phyloP scores from a whole-genome alignment of 2,329 filamentous ascomycete genomes.

The Anisogramma anomala region DNA sequence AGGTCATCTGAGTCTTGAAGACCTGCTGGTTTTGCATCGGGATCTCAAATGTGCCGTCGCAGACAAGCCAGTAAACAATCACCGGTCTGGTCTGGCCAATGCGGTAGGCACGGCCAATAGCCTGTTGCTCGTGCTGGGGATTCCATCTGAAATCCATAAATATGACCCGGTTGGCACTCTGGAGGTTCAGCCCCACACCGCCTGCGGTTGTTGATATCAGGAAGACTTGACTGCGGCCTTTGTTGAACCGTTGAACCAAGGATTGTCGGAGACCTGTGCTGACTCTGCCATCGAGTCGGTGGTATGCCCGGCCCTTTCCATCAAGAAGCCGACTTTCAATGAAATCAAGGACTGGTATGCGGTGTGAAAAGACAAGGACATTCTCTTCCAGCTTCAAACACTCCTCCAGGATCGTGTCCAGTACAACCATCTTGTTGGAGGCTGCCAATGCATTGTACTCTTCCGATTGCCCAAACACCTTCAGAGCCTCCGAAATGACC shows the following conservation, averaged over 20 bases:
- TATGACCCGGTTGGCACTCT: conserved; percentile 72
- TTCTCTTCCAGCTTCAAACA: conserved; percentile 55
- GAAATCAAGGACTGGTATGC: conserved; percentile 57
- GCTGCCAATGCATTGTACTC: conserved; percentile 32
- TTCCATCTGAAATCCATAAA: conserved; percentile 79
- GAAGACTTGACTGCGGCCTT: conserved; percentile 45
- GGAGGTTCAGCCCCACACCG: conserved; percentile 73
- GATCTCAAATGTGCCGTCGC: conserved; percentile 70
- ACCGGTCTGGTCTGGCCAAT: conserved; percentile 72
- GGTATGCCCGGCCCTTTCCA: conserved; percentile 32
- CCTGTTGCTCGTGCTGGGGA: conserved; percentile 73
- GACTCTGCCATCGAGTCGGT: conserved; percentile 58
- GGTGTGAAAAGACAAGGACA: conserved; percentile 70
- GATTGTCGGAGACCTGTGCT: conserved; percentile 45
- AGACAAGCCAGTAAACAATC: conserved; percentile 71
- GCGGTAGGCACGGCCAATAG: conserved; percentile 74
- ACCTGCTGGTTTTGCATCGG: conserved; percentile 60
- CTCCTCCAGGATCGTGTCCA: conserved; percentile 59
- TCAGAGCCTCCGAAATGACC: conserved; percentile 26
- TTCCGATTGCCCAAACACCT: conserved; percentile 21
- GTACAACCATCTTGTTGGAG: conserved; percentile 57
- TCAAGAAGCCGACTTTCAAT: conserved; percentile 50
- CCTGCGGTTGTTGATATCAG: conserved; percentile 78
- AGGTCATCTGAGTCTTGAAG: conserved; percentile 73
- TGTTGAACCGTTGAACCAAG: conserved; percentile 59